These are phyloP conservation scores for Uromyces viciae-fabae DNA, from an alignment of 1,284 basidiomycete genomes.

Conservation along the genomic window DNA sequence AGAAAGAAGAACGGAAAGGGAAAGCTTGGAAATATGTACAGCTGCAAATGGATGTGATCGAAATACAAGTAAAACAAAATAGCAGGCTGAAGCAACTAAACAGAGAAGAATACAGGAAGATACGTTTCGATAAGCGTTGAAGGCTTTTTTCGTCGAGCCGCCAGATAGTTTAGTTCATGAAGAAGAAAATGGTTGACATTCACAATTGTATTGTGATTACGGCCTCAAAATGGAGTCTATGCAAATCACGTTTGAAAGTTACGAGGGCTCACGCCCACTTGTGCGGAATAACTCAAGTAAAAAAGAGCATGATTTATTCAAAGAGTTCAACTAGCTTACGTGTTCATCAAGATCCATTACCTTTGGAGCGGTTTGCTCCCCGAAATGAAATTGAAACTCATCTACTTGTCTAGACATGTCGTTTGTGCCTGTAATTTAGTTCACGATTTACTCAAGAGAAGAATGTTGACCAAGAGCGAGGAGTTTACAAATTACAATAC, in stretches of 20 bases:
- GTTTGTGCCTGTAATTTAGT: conserved; percentile 2
- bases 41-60: no score
- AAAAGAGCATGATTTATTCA: not conserved
- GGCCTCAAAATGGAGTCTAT: conserved; percentile 3
- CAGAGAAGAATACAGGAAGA: no score
- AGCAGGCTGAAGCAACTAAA: no score
- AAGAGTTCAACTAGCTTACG: not conserved
- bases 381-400: conserved; percentile 22
- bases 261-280: not conserved
- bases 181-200: not conserved
- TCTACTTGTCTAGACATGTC: not conserved
- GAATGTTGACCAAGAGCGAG: conserved; percentile 13
- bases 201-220: not conserved
- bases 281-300: conserved; percentile 9
- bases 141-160: no score
- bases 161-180: not conserved
- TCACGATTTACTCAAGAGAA: conserved; percentile 17
- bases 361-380: conserved; percentile 4
- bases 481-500: conserved; percentile 7
- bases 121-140: no score
- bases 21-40: no score
- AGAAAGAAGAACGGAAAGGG: not conserved
- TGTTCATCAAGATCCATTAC: conserved; percentile 10
- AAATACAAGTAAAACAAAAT: no score
- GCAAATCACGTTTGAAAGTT: conserved; percentile 9